Percentiles rank a stretch among this genome's conserved stretches.
Evolutionary conservation across 345 rosid genomes (phyloP).

Genomic region (Eucalyptus globulus): DNA sequence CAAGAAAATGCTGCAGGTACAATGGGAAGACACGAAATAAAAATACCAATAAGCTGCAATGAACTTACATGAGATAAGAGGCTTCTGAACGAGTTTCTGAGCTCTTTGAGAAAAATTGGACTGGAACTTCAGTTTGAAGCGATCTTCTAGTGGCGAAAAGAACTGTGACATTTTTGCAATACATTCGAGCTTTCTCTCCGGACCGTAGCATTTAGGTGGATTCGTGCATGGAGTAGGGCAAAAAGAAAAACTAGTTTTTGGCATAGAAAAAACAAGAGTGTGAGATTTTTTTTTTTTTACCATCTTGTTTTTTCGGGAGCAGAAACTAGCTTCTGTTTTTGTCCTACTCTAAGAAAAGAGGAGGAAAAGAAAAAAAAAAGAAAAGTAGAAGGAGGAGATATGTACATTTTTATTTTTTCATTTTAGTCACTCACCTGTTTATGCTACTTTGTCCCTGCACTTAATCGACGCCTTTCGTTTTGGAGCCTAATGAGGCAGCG

Average conservation of each 20-base stretch:
- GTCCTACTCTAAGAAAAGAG: neutral
- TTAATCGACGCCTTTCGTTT: neutral
- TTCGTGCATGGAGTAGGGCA: neutral
- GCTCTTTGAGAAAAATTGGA: neutral
- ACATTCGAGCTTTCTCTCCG: neutral
- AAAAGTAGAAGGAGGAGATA: neutral
- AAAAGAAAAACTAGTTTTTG: neutral
- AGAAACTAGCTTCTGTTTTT: neutral
- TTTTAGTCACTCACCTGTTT: neutral
- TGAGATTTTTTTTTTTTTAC: neutral
- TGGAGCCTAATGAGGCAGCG: neutral
- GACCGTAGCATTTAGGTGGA: neutral
- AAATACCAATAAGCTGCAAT: neutral
- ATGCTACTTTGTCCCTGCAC: neutral
- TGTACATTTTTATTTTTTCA: neutral
- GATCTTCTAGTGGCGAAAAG: neutral
- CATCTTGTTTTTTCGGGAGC: neutral
- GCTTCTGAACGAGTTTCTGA: neutral
- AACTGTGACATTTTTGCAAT: fast-evolving
- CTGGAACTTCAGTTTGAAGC: neutral
- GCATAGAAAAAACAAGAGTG: neutral
- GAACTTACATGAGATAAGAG: neutral
- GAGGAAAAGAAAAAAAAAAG: neutral
- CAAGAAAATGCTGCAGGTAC: neutral
- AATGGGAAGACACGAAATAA: neutral